These are phyloP conservation scores for Linnemannia zychae DNA, from an alignment of 192 early-diverging fungal genomes.

Conservation along the genomic window DNA sequence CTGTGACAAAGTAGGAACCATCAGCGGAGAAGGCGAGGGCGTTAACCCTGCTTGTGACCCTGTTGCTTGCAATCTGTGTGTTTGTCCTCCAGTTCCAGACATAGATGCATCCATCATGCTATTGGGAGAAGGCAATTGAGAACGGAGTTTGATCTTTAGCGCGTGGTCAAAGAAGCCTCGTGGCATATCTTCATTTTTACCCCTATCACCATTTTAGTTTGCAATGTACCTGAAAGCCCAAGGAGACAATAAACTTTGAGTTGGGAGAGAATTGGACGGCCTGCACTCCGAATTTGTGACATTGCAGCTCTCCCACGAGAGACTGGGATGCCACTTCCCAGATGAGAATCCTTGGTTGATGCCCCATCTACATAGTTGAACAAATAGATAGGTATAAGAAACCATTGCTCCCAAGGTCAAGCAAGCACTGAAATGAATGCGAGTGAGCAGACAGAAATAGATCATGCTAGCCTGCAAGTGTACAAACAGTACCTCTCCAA, in stretches of 20 bases:
- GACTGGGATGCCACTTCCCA: constrained; percentile 72
- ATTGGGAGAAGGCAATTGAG: constrained; percentile 15
- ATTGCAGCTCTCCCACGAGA: constrained; percentile 72
- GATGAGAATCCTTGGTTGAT: constrained; percentile 82
- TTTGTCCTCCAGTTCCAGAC: constrained; percentile 88
- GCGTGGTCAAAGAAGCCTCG: background rate
- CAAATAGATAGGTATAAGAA: background rate
- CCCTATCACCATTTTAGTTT: background rate
- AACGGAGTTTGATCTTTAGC: background rate
- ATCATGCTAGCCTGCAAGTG: background rate
- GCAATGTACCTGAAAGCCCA: constrained; percentile 76
- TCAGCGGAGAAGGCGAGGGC: constrained; percentile 73
- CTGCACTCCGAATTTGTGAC: constrained; percentile 85
- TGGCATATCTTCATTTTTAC: background rate
- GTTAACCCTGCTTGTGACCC: constrained; percentile 71
- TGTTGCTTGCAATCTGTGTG: constrained; percentile 70
- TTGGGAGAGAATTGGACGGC: constrained; percentile 81
- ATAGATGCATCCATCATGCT: constrained; percentile 86
- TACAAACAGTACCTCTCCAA: constrained; percentile 73
- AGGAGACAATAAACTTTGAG: constrained; percentile 74
- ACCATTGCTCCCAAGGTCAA: background rate
- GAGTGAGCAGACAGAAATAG: background rate
- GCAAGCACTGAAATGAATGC: constrained; percentile 3
- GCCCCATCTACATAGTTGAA: constrained; percentile 71
- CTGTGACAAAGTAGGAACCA: constrained; percentile 82